These are phyloP conservation scores for Pyrenophora seminiperda DNA, from an alignment of 2,329 filamentous ascomycete genomes.

Conservation along the genomic window DNA sequence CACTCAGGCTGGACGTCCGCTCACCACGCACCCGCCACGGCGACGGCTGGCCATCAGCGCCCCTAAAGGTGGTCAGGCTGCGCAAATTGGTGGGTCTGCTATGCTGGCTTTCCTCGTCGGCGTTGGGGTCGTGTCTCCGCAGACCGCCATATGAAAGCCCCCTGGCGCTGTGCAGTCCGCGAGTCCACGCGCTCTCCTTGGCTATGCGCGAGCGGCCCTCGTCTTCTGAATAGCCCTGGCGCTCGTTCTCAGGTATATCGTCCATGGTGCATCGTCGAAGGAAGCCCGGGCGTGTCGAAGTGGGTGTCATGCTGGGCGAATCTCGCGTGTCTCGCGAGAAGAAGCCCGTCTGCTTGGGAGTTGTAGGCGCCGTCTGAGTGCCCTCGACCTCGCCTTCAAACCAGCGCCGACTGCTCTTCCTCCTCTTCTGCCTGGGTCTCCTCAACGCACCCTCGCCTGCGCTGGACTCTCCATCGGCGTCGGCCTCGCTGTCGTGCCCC, in stretches of 20 bases:
- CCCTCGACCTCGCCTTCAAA: conserved; percentile 54
- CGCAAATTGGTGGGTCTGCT: conserved; percentile 52
- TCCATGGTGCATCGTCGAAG: conserved; percentile 57
- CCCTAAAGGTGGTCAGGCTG: conserved; percentile 54
- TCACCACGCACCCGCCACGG: conserved; percentile 53
- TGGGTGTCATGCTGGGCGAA: conserved; percentile 43
- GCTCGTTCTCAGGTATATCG: conserved; percentile 54
- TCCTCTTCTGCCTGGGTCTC: conserved; percentile 57
- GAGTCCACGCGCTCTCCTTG: conserved; percentile 53
- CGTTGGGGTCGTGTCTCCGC: conserved; percentile 42
- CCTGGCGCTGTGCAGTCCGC: conserved; percentile 54
- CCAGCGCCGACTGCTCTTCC: conserved; percentile 67
- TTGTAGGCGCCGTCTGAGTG: conserved; percentile 69
- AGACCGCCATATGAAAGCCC: conserved; percentile 54
- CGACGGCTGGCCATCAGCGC: conserved; percentile 47
- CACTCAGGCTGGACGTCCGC: conserved; percentile 57
- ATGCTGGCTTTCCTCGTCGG: conserved; percentile 41
- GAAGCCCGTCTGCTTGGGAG: conserved; percentile 62
- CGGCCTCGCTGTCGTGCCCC: conserved; percentile 71
- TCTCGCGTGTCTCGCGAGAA: conserved; percentile 54
- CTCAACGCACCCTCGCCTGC: conserved; percentile 67
- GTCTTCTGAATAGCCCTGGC: conserved; percentile 57
- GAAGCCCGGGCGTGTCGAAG: conserved; percentile 55
- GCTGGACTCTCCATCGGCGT: conserved; percentile 84
- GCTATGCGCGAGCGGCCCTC: conserved; percentile 56